Conservation (phyloP, 139 green algal species). For the Dunaliella primolecta region DNA sequence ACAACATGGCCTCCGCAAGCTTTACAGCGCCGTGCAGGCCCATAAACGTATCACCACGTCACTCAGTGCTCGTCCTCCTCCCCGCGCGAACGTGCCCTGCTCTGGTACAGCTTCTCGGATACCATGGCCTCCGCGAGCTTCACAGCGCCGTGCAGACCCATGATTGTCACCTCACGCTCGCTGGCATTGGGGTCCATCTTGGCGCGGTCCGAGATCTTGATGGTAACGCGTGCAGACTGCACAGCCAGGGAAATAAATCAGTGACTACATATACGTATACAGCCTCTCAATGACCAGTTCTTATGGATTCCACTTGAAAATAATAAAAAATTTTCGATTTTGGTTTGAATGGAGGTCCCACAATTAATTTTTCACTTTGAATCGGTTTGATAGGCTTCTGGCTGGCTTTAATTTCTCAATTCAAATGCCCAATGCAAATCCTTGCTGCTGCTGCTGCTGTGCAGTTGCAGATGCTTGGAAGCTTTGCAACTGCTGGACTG, state of each 20-base stretch:
- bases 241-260: too few relatives aligned
- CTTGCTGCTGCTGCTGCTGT: too few relatives aligned
- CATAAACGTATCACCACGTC: slow-evolving; percentile 51
- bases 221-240: slow-evolving; percentile 53
- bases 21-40: slow-evolving; percentile 48
- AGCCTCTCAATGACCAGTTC: too few relatives aligned
- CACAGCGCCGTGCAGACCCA: slow-evolving; percentile 39
- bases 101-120: slow-evolving; percentile 51
- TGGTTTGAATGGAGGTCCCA: too few relatives aligned
- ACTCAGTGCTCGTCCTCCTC: background rate
- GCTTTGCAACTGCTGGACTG: too few relatives aligned
- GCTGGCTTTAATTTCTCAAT: too few relatives aligned
- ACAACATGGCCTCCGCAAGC: slow-evolving; percentile 62
- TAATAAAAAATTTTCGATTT: too few relatives aligned
- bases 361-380: too few relatives aligned
- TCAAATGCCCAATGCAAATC: too few relatives aligned
- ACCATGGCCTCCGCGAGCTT: slow-evolving; percentile 67
- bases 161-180: slow-evolving; percentile 59
- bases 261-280: too few relatives aligned
- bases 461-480: background rate
- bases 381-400: too few relatives aligned
- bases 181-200: slow-evolving; percentile 56
- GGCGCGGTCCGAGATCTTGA: slow-evolving; percentile 57
- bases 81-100: slow-evolving; percentile 11
- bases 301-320: too few relatives aligned